Percentiles rank a stretch among this genome's conserved stretches.
Evolutionary conservation across 1,139 yeast genomes (phyloP).

Genomic region (Pneumocystis oryctolagi): DNA sequence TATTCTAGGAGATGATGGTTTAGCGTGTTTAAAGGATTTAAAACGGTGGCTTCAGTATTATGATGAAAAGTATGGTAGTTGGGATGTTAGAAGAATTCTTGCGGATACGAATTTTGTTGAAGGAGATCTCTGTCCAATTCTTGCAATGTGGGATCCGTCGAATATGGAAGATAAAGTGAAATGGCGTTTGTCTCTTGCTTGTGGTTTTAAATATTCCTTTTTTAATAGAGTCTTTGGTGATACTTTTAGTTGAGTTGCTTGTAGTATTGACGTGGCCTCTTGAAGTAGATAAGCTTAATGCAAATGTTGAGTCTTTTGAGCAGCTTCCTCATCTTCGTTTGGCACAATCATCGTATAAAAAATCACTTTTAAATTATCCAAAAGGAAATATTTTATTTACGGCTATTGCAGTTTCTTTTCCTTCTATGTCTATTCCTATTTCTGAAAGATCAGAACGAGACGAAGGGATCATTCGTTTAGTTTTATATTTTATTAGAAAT

Average conservation of each 20-base stretch:
- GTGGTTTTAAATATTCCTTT: slow-evolving; percentile 11
- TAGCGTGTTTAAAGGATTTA: slow-evolving; percentile 74
- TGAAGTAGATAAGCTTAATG: slow-evolving; percentile 37
- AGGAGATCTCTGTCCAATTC: slow-evolving; percentile 59
- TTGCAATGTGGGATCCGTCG: slow-evolving; percentile 56
- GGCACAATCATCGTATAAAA: slow-evolving; percentile 59
- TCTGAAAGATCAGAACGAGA: slow-evolving; percentile 56
- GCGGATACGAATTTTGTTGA: slow-evolving; percentile 62
- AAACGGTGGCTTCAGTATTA: slow-evolving; percentile 76
- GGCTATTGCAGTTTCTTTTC: slow-evolving; percentile 52
- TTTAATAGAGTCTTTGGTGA: not conserved
- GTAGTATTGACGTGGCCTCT: slow-evolving; percentile 84
- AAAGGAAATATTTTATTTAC: slow-evolving; percentile 55
- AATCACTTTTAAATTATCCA: slow-evolving; percentile 42
- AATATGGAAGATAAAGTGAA: slow-evolving; percentile 15
- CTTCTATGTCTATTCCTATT: slow-evolving; percentile 39
- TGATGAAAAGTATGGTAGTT: slow-evolving; percentile 54
- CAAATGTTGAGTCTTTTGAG: slow-evolving; percentile 38
- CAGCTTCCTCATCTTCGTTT: slow-evolving; percentile 47
- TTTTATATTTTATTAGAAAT: slow-evolving; percentile 61
- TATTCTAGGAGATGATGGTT: slow-evolving; percentile 77
- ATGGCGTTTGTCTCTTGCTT: slow-evolving; percentile 15
- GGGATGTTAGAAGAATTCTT: slow-evolving; percentile 78
- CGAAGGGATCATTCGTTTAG: slow-evolving; percentile 55
- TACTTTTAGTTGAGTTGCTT: slow-evolving; percentile 49